A percentile compares a stretch with the other conserved stretches of the same genome.
Conservation (phyloP, 2,329 filamentous ascomycete genomes). For the Falciphora oryzae region DNA sequence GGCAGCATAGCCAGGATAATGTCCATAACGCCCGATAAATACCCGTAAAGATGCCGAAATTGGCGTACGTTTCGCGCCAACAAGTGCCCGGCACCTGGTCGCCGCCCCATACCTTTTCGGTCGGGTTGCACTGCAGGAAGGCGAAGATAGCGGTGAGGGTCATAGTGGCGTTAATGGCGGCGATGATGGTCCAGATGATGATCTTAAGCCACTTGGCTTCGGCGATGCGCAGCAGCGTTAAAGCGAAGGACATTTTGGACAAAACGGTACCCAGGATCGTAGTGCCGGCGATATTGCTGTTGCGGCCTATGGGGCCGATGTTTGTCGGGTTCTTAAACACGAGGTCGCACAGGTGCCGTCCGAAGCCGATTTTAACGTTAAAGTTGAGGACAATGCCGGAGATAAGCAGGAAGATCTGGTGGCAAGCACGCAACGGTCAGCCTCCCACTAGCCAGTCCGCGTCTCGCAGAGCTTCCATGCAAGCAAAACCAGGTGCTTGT, state of each 20-base stretch:
- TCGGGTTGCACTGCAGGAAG: conserved; percentile 13
- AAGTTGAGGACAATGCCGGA: conserved; percentile 5
- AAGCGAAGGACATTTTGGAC: conserved; percentile 33
- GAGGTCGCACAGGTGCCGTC: conserved; percentile 10
- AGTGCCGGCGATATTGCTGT: conserved; percentile 16
- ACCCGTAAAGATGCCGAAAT: conserved; percentile 20
- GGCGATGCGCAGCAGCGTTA: conserved; percentile 29
- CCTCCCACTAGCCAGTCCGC: no score
- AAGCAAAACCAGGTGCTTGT: neutral
- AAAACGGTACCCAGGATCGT: conserved; percentile 26
- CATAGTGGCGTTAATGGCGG: conserved; percentile 25
- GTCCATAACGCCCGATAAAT: conserved; percentile 22
- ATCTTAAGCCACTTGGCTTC: conserved; percentile 16
- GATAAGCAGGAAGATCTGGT: neutral
- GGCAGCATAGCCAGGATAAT: conserved; percentile 23
- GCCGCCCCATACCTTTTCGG: conserved; percentile 12
- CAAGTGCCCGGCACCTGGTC: conserved; percentile 9
- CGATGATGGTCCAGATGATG: conserved; percentile 27
- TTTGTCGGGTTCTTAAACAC: conserved; percentile 7
- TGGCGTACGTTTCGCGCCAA: conserved; percentile 19
- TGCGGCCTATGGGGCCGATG: neutral
- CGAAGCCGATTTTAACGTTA: conserved; percentile 12
- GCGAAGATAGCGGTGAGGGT: conserved; percentile 16
- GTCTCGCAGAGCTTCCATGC: no score
- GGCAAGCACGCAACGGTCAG: neutral